These are phyloP conservation scores for Suhomyces sp. DNA, from an alignment of 805 yeast genomes.

Conservation along the genomic window DNA sequence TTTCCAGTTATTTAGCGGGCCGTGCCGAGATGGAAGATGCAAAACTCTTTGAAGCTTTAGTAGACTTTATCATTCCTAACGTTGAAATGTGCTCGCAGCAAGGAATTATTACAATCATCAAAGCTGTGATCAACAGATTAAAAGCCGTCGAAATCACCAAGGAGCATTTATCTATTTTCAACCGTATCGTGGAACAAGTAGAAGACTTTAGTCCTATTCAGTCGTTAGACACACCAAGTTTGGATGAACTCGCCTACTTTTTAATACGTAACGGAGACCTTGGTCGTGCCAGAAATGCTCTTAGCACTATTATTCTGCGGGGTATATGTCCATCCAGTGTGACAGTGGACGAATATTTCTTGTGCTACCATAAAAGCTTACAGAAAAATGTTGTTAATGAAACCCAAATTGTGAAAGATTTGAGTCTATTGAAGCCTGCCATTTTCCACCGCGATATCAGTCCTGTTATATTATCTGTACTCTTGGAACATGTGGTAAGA, in stretches of 20 bases:
- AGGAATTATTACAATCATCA: neutral
- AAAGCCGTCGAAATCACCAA: neutral
- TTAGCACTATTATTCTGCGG: slow-evolving; percentile 11
- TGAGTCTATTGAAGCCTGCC: slow-evolving; percentile 24
- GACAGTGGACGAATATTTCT: slow-evolving; percentile 19
- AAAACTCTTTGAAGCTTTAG: neutral
- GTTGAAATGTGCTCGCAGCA: neutral
- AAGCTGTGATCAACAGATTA: neutral
- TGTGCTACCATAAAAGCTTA: slow-evolving; percentile 11
- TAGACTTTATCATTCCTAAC: neutral
- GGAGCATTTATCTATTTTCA: neutral
- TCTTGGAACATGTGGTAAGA: slow-evolving; percentile 19
- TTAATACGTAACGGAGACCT: slow-evolving; percentile 13
- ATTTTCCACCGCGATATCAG: slow-evolving; percentile 24
- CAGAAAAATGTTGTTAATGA: slow-evolving; percentile 3
- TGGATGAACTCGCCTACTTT: slow-evolving; percentile 24
- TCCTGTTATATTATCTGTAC: slow-evolving; percentile 15
- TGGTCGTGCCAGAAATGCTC: slow-evolving; percentile 9
- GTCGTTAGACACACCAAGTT: slow-evolving; percentile 13
- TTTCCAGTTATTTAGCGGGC: neutral
- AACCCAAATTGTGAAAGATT: slow-evolving; percentile 16
- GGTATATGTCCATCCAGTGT: slow-evolving; percentile 20
- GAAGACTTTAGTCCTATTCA: neutral
- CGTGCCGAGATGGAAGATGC: neutral
- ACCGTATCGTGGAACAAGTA: neutral